Evolutionary conservation across 1,139 yeast species (phyloP).

Genomic region (Suhomyces coccinellae): DNA sequence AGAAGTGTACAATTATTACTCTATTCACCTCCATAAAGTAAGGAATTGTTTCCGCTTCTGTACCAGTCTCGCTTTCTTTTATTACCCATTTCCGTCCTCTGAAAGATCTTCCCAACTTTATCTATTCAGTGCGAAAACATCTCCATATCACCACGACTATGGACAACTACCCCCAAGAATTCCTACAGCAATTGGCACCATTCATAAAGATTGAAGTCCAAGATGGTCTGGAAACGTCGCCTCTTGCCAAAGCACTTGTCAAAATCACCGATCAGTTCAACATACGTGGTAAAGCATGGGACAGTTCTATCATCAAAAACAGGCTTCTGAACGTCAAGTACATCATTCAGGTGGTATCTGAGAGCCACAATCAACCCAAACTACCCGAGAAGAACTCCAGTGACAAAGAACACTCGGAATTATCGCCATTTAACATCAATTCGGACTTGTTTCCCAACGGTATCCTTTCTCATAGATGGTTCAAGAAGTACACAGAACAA

Average conservation of each 20-base stretch:
- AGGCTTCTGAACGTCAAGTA: constrained; percentile 38
- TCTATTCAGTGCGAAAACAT: constrained; percentile 1
- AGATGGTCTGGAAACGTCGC: background rate
- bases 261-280: constrained; percentile 16
- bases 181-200: constrained; percentile 38
- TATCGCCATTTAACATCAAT: constrained; percentile 39
- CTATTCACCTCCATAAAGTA: too few species aligned
- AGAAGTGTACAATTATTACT: too few species aligned
- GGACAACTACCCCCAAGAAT: constrained; percentile 33
- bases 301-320: constrained; percentile 40
- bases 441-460: constrained; percentile 49
- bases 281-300: constrained; percentile 35
- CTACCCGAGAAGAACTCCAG: constrained; percentile 1
- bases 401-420: constrained; percentile 26
- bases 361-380: background rate
- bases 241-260: constrained; percentile 6
- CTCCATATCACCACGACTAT: constrained; percentile 16
- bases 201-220: constrained; percentile 19
- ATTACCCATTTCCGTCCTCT: background rate
- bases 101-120: background rate
- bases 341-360: constrained; percentile 23
- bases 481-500: constrained; percentile 31
- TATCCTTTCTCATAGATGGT: constrained; percentile 38
- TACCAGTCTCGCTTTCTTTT: too few species aligned
- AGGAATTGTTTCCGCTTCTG: too few species aligned